Percentiles rank a stretch among this genome's conserved stretches.
phyloP scores from a whole-genome alignment of 2,329 filamentous ascomycete species.

The Cladosporium sp. region DNA sequence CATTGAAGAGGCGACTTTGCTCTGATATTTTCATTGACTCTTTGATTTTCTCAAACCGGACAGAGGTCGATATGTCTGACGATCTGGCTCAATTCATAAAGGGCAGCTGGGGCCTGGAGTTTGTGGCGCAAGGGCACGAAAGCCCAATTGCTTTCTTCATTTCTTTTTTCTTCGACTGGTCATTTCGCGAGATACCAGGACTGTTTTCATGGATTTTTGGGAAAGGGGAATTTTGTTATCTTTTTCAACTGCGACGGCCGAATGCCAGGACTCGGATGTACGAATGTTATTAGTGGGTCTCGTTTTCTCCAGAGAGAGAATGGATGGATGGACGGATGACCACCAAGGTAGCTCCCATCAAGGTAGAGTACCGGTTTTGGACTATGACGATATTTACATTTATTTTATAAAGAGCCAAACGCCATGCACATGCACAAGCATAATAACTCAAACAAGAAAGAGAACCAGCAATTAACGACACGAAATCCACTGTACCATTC shows the following conservation, averaged over 20 bases:
- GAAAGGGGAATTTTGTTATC: too few relatives aligned
- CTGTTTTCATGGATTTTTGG: not conserved
- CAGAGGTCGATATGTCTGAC: too few relatives aligned
- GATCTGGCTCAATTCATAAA: too few relatives aligned
- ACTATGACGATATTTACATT: not conserved
- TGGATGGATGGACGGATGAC: too few relatives aligned
- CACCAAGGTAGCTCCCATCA: slow-evolving; percentile 14
- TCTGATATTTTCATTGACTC: too few relatives aligned
- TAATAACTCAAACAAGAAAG: too few relatives aligned
- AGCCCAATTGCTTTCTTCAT: too few relatives aligned
- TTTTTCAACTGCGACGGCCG: not conserved
- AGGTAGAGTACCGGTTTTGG: slow-evolving; percentile 8
- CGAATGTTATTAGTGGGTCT: slow-evolving; percentile 10
- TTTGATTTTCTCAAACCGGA: too few relatives aligned
- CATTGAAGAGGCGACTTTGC: not conserved
- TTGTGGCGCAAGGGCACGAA: too few relatives aligned
- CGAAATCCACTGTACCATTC: not conserved
- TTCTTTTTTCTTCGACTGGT: not conserved
- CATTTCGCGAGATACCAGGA: slow-evolving; percentile 2
- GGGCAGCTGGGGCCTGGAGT: not conserved
- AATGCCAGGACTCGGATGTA: not conserved
- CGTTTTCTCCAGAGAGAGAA: too few relatives aligned
- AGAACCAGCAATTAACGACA: too few relatives aligned
- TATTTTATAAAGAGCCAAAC: slow-evolving; percentile 4
- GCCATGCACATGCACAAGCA: too few relatives aligned